These are phyloP conservation scores for Solanum lycopersicoides DNA, from an alignment of 257 asterid species.

Conservation along the genomic window DNA sequence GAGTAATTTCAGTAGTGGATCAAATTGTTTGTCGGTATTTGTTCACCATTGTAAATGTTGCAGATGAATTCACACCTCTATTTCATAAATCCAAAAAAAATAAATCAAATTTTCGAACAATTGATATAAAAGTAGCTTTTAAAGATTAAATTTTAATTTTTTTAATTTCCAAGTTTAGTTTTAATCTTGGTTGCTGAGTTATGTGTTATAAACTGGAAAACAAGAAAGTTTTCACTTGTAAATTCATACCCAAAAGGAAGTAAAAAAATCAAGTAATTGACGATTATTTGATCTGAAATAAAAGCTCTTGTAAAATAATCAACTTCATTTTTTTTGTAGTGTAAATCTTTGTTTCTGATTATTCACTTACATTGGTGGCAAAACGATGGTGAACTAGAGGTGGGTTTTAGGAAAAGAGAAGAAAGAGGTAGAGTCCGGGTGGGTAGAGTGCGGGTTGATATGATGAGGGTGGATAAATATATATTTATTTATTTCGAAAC, in stretches of 20 bases:
- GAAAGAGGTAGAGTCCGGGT: background rate
- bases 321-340: background rate
- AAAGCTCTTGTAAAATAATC: background rate
- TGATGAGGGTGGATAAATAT: no score
- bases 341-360: background rate
- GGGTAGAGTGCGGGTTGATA: background rate
- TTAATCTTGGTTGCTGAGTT: background rate
- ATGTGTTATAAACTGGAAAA: background rate
- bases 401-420: background rate
- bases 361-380: background rate
- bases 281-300: background rate
- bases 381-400: background rate
- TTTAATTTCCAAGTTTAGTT: background rate
- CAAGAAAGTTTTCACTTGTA: background rate
- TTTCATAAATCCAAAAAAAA: background rate
- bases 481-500: background rate
- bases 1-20: constrained; percentile 76
- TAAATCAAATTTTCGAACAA: background rate
- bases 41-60: constrained; percentile 57
- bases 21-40: constrained; percentile 61
- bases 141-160: no score
- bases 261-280: background rate
- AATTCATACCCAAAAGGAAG: background rate
- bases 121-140: background rate
- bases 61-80: constrained; percentile 14